phyloP scores from a whole-genome alignment of 768 basidiomycete genomes.

The Lentinula guzmanii region DNA sequence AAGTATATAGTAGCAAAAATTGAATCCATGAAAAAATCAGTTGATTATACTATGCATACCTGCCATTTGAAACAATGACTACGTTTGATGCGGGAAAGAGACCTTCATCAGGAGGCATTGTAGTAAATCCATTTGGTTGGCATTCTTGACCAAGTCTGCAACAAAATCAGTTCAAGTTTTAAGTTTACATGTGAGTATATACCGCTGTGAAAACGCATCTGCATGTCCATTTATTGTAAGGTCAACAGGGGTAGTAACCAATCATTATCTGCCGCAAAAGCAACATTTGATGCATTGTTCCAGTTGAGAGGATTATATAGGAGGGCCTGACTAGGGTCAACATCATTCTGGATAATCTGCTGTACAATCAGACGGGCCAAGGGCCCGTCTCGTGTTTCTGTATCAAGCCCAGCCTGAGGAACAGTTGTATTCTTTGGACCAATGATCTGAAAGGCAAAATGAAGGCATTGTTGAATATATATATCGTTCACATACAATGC shows the following conservation, averaged over 20 bases:
- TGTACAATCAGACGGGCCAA: slow-evolving; percentile 29
- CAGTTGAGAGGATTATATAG: slow-evolving; percentile 28
- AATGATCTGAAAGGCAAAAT: slow-evolving; percentile 12
- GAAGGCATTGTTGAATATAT: too few relatives aligned
- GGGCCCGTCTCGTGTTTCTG: slow-evolving; percentile 25
- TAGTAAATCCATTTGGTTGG: slow-evolving; percentile 24
- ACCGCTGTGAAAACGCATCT: slow-evolving; percentile 38
- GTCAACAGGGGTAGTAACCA: slow-evolving; percentile 30
- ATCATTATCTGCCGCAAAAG: slow-evolving; percentile 23
- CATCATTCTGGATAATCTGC: slow-evolving; percentile 16
- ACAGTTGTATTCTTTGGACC: slow-evolving; percentile 27
- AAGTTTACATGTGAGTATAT: not conserved
- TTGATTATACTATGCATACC: slow-evolving; percentile 19
- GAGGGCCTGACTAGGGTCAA: slow-evolving; percentile 22
- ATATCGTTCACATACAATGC: slow-evolving; percentile 19
- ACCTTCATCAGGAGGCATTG: slow-evolving; percentile 31
- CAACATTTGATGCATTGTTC: slow-evolving; percentile 23
- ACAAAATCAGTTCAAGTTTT: not conserved
- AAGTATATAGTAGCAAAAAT: too few relatives aligned
- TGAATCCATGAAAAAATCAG: not conserved
- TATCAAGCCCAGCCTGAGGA: slow-evolving; percentile 33
- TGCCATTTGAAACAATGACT: slow-evolving; percentile 52
- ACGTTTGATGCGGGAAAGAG: slow-evolving; percentile 46
- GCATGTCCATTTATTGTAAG: slow-evolving; percentile 27
- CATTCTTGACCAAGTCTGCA: slow-evolving; percentile 41